These are phyloP conservation scores for Sarocladium kiliense DNA, from an alignment of 2,329 filamentous ascomycete species.

Conservation along the genomic window DNA sequence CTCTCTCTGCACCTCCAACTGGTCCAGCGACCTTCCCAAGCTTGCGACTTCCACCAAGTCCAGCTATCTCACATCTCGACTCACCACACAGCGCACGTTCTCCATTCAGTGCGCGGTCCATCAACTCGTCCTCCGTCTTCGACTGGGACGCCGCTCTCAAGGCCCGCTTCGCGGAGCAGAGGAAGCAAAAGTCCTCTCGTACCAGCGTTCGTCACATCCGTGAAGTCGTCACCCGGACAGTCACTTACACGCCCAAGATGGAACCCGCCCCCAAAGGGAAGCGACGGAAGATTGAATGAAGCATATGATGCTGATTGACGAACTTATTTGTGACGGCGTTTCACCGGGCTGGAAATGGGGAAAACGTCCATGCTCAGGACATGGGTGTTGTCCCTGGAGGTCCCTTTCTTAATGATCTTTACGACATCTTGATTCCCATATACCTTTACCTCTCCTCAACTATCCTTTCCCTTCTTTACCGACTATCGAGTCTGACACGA, in stretches of 20 bases:
- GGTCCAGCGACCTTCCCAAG: conserved; percentile 57
- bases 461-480: background rate
- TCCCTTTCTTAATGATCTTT: conserved; percentile 9
- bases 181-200: conserved; percentile 50
- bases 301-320: background rate
- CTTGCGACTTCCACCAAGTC: conserved; percentile 74
- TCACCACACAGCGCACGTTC: conserved; percentile 69
- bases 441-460: background rate
- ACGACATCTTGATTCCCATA: conserved; percentile 9
- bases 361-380: conserved; percentile 1
- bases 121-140: conserved; percentile 64
- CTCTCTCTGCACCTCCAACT: conserved; percentile 58
- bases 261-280: conserved; percentile 90
- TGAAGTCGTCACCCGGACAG: conserved; percentile 89
- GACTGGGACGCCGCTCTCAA: conserved; percentile 74
- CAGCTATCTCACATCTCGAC: conserved; percentile 59
- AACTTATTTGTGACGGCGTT: conserved; percentile 6
- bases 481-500: background rate
- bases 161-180: conserved; percentile 56
- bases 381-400: background rate
- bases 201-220: conserved; percentile 67
- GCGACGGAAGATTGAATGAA: conserved; percentile 64
- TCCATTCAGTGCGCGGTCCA: conserved; percentile 64
- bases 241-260: conserved; percentile 84
- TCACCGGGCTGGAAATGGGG: background rate